These are phyloP conservation scores for Chlorella sp. DNA, from an alignment of 139 green algal species.

Conservation along the genomic window DNA sequence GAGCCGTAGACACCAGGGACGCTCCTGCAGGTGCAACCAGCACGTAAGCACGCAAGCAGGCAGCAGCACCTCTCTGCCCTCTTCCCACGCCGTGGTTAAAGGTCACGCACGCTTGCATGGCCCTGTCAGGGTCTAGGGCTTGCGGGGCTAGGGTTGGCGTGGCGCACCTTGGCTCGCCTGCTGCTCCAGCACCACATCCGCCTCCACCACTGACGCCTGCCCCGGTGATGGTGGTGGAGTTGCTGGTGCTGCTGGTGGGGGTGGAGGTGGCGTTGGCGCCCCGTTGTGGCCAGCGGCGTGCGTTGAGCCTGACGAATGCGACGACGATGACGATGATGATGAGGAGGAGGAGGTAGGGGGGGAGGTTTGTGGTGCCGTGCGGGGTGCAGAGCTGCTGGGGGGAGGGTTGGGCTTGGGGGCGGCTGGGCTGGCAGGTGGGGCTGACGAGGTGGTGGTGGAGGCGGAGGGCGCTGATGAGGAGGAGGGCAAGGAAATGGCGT, in stretches of 20 bases:
- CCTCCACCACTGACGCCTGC: conserved; percentile 16
- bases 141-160: too few species aligned
- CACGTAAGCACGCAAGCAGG: too few species aligned
- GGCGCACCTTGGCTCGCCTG: too few species aligned
- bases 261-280: background rate
- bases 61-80: too few species aligned
- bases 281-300: conserved; percentile 7
- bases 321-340: too few species aligned
- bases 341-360: too few species aligned
- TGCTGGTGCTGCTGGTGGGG: background rate
- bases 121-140: too few species aligned
- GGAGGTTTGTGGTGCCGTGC: background rate
- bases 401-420: background rate
- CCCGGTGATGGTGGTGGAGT: conserved; percentile 1
- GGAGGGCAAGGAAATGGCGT: conserved; percentile 19
- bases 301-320: too few species aligned
- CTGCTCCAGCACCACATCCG: conserved; percentile 14
- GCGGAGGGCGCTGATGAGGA: background rate
- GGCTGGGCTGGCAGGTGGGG: background rate
- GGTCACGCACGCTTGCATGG: too few species aligned
- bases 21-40: too few species aligned
- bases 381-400: background rate
- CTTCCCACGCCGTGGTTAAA: too few species aligned
- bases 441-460: background rate
- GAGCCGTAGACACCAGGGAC: too few species aligned